Percentiles rank a stretch among this genome's conserved stretches.
These are phyloP conservation scores for Solanum hybrid DNA, from an alignment of 305 asterid species.

Conservation along the genomic window DNA sequence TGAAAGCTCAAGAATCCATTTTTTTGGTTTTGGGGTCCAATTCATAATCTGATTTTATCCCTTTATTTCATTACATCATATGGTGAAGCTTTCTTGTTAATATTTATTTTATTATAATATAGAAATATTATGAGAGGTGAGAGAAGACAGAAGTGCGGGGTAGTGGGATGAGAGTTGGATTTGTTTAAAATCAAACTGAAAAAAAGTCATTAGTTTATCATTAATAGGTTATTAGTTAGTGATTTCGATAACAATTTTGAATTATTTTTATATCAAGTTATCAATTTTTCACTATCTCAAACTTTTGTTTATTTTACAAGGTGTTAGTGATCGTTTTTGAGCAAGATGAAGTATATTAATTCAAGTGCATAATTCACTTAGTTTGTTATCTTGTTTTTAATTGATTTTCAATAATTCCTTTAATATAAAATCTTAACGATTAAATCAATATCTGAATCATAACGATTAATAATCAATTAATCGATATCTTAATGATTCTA, in stretches of 20 bases:
- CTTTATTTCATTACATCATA: neutral
- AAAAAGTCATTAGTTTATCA: neutral
- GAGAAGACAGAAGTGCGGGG: neutral
- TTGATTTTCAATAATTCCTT: neutral
- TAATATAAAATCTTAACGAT: neutral
- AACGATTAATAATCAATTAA: neutral
- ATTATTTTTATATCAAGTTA: neutral
- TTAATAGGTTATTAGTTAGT: neutral
- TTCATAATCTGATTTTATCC: neutral
- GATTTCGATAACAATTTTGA: neutral
- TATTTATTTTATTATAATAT: neutral
- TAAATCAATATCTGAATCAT: neutral
- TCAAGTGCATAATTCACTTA: neutral
- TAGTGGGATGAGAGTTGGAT: neutral
- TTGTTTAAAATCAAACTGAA: neutral
- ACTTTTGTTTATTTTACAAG: neutral
- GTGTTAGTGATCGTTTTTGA: neutral
- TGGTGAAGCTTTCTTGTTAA: neutral
- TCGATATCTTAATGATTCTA: neutral
- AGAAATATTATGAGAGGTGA: neutral
- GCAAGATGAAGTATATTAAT: neutral
- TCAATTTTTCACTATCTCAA: neutral
- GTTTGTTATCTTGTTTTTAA: neutral
- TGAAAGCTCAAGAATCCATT: neutral
- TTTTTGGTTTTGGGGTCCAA: neutral